Conservation (phyloP, 208 protist genomes). For the Herpetomonas muscarum region DNA sequence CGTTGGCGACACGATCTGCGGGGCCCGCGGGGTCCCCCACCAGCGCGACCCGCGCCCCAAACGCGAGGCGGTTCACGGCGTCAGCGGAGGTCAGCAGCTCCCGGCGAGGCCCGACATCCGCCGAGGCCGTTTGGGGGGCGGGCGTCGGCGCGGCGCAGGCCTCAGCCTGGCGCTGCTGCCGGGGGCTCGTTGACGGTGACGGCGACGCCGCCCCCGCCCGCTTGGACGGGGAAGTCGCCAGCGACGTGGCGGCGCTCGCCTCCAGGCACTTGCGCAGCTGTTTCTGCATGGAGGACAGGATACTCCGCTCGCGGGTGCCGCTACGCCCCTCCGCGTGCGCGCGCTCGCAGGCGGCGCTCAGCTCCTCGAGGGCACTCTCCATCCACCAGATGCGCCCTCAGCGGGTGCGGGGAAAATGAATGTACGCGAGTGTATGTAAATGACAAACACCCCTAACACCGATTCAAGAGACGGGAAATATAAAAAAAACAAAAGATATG, state of each 20-base stretch:
- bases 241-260: neutral
- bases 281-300: conserved; percentile 27
- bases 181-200: neutral
- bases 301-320: conserved; percentile 27
- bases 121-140: too few relatives aligned
- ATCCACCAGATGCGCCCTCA: too few relatives aligned
- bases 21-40: conserved; percentile 24
- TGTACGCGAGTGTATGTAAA: neutral
- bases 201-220: neutral
- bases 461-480: neutral
- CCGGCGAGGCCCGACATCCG: conserved; percentile 11
- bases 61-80: conserved; percentile 43
- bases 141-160: conserved; percentile 29
- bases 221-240: neutral
- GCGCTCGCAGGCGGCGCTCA: conserved; percentile 31
- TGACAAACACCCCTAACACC: neutral
- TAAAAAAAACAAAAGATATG: neutral
- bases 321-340: conserved; percentile 48
- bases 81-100: conserved; percentile 24
- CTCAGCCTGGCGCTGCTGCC: conserved; percentile 17
- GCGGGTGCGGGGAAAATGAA: too few relatives aligned
- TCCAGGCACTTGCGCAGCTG: conserved; percentile 22
- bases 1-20: neutral
- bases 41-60: conserved; percentile 37
- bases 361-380: conserved; percentile 31